A percentile compares a stretch with the other conserved stretches of the same genome.
phyloP scores from a whole-genome alignment of 176 grass and related monocot genomes.

The Triticum turgidum region DNA sequence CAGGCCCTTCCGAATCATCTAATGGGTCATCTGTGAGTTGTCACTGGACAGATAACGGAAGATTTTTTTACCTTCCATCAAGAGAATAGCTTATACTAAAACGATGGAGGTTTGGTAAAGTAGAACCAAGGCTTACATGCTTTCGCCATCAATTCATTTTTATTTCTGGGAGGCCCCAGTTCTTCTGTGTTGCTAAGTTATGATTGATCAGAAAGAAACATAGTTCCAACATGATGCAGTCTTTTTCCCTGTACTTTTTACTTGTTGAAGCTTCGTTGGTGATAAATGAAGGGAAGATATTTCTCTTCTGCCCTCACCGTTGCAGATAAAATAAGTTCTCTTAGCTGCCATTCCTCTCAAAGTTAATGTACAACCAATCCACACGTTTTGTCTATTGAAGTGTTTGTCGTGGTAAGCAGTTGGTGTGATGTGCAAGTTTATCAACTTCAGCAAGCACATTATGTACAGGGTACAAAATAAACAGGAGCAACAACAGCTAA shows the following conservation, averaged over 20 bases:
- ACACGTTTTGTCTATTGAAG: neutral
- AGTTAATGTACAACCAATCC: constrained; percentile 3
- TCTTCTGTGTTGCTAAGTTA: no score
- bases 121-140: no score
- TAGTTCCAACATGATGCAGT: constrained; percentile 11
- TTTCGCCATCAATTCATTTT: no score
- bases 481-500: neutral
- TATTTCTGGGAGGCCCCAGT: no score
- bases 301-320: neutral
- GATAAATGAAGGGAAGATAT: neutral
- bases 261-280: constrained; percentile 29
- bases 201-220: neutral
- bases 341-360: neutral
- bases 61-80: neutral
- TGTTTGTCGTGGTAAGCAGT: neutral
- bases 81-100: no score
- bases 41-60: no score
- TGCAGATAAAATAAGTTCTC: neutral
- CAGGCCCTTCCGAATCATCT: constrained; percentile 3
- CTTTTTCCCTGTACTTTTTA: neutral
- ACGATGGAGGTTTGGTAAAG: no score
- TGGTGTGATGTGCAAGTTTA: constrained; percentile 15
- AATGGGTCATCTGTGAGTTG: neutral
- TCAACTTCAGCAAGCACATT: constrained; percentile 19
- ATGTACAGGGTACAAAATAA: neutral